phyloP scores from a whole-genome alignment of 345 rosid genomes.

The Noccaea bulbosa region DNA sequence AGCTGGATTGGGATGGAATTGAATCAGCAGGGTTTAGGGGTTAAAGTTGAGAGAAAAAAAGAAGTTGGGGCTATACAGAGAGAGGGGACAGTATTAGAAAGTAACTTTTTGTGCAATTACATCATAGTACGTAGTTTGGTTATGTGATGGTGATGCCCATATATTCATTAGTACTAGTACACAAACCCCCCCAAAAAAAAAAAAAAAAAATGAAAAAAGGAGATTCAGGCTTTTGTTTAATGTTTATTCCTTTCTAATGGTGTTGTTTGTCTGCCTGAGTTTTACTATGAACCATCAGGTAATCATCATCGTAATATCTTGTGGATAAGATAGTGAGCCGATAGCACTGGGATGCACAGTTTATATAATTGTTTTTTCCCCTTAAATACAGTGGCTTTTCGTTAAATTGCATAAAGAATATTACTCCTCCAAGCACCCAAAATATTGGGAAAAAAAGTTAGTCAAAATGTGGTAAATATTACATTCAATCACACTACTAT shows the following conservation, averaged over 20 bases:
- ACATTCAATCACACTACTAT: too few species aligned
- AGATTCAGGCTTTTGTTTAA: constrained; percentile 34
- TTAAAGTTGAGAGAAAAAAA: constrained; percentile 18
- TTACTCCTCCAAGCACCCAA: too few species aligned
- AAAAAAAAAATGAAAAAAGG: neutral
- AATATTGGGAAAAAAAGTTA: too few species aligned
- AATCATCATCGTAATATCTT: constrained; percentile 28
- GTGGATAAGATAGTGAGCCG: constrained; percentile 28
- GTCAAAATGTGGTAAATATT: too few species aligned
- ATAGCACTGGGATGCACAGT: constrained; percentile 22
- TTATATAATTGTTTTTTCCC: neutral
- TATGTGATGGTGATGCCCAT: constrained; percentile 39
- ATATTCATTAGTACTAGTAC: constrained; percentile 26
- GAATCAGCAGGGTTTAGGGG: constrained; percentile 34
- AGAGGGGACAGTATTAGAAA: constrained; percentile 42
- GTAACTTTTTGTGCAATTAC: constrained; percentile 42
- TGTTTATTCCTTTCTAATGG: neutral
- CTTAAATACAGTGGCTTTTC: too few species aligned
- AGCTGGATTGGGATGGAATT: constrained; percentile 29
- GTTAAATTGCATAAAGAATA: too few species aligned
- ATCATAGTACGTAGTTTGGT: constrained; percentile 42
- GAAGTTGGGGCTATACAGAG: constrained; percentile 28
- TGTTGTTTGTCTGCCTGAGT: constrained; percentile 37
- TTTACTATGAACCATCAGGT: constrained; percentile 32
- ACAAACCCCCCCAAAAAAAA: constrained; percentile 36